Conservation (phyloP, 495 filamentous ascomycete genomes). For the Podospora australis region DNA sequence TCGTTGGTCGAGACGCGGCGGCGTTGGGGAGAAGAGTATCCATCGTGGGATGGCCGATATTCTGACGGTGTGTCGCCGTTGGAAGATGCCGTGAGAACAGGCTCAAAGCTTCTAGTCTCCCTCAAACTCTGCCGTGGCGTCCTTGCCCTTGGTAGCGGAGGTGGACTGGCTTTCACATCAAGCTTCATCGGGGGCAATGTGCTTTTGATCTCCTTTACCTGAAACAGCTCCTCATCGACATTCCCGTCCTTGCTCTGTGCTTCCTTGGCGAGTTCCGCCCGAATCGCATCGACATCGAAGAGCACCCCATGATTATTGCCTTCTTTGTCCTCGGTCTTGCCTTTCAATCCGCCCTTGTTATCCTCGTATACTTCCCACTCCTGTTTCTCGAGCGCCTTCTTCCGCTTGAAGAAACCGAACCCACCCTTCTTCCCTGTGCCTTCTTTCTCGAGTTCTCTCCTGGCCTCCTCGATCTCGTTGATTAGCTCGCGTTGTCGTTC, state of each 20-base stretch:
- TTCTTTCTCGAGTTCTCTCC: constrained; percentile 71
- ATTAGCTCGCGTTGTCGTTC: constrained; percentile 89
- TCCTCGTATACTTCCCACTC: constrained; percentile 94
- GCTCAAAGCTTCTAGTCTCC: constrained; percentile 43
- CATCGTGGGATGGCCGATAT: too few relatives aligned
- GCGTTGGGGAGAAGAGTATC: too few relatives aligned
- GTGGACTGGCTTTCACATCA: constrained; percentile 43
- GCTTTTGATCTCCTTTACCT: constrained; percentile 76
- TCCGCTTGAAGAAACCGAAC: constrained; percentile 76
- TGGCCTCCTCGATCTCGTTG: constrained; percentile 90
- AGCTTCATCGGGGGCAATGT: constrained; percentile 87
- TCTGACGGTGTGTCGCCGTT: background rate
- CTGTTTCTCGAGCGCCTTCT: constrained; percentile 65
- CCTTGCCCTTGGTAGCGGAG: constrained; percentile 19
- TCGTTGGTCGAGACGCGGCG: too few relatives aligned
- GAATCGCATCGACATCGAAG: constrained; percentile 94
- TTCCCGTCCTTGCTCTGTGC: constrained; percentile 20
- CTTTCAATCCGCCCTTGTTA: constrained; percentile 17
- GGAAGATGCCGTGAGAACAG: constrained; percentile 7
- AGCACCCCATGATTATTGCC: constrained; percentile 57
- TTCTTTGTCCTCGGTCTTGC: constrained; percentile 37
- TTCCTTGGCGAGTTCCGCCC: constrained; percentile 73
- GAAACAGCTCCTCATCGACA: constrained; percentile 41
- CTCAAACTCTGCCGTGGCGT: constrained; percentile 36
- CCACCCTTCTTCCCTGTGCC: constrained; percentile 35